A percentile compares a stretch with the other conserved stretches of the same genome.
Conservation (phyloP, 2,329 filamentous ascomycete genomes). For the Neoascochyta sp. region DNA sequence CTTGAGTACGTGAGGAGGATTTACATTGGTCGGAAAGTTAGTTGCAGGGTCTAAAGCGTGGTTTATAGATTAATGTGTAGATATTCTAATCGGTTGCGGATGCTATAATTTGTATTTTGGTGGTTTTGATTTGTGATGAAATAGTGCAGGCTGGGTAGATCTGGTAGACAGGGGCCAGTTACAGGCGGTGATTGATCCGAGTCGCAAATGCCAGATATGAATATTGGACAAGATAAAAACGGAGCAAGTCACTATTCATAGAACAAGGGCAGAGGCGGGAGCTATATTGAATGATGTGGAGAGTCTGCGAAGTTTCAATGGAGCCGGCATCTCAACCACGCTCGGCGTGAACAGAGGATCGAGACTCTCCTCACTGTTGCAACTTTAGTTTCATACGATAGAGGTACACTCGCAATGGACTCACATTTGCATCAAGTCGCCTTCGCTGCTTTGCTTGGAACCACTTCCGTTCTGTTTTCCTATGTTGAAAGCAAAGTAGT, state of each 20-base stretch:
- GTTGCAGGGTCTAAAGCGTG: conserved; percentile 2
- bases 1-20: conserved; percentile 8
- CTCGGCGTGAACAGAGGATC: conserved; percentile 27
- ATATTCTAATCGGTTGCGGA: not conserved
- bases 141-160: no score
- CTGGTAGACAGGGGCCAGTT: no score
- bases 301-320: conserved; percentile 19
- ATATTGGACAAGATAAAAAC: no score
- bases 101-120: not conserved
- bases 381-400: conserved; percentile 5
- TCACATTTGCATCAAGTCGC: conserved; percentile 27
- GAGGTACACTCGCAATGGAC: conserved; percentile 4
- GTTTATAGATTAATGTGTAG: not conserved
- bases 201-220: not conserved
- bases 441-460: conserved; percentile 8
- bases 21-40: conserved; percentile 3
- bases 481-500: conserved; percentile 30
- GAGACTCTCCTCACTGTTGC: conserved; percentile 23
- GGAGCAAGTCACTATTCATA: no score
- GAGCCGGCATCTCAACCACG: conserved; percentile 16
- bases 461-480: conserved; percentile 12
- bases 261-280: conserved; percentile 7
- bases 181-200: no score
- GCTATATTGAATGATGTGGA: conserved; percentile 21
- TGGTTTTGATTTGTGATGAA: no score